phyloP scores from a whole-genome alignment of 148 eudicot genomes.

The Rhododendron simsii region DNA sequence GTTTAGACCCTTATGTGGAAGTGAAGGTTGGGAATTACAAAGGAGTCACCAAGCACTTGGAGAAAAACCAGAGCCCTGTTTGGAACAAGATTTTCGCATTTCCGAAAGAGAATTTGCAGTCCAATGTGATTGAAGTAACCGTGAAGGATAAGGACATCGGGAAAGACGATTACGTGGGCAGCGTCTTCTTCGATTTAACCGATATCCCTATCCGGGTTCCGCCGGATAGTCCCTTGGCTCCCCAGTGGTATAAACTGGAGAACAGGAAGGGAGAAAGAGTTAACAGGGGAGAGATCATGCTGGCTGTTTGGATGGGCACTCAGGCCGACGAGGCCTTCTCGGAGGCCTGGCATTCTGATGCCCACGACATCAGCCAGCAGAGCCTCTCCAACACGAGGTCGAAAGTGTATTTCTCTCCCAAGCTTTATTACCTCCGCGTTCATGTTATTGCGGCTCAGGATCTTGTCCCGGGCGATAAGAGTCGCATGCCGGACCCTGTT shows the following conservation, averaged over 20 bases:
- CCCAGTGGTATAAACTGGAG: constrained; percentile 82
- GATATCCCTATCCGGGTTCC: constrained; percentile 80
- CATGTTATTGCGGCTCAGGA: constrained; percentile 89
- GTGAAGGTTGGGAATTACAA: constrained; percentile 89
- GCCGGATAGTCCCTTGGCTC: constrained; percentile 93
- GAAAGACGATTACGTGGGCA: constrained; percentile 86
- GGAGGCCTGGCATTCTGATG: constrained; percentile 97
- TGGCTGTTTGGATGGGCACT: constrained; percentile 93
- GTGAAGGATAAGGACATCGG: constrained; percentile 79
- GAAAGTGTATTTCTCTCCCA: constrained; percentile 85
- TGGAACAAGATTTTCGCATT: constrained; percentile 85
- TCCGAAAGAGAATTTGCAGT: constrained; percentile 65
- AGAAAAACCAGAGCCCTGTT: constrained; percentile 71
- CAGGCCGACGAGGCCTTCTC: constrained; percentile 97
- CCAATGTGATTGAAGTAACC: constrained; percentile 51
- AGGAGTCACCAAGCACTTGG: constrained; percentile 74
- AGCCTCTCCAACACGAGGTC: constrained; percentile 62
- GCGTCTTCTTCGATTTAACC: constrained; percentile 51
- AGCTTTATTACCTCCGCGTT: constrained; percentile 66
- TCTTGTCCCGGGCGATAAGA: constrained; percentile 55
- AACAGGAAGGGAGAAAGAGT: constrained; percentile 51
- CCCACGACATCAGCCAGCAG: constrained; percentile 62
- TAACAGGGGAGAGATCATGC: constrained; percentile 69
- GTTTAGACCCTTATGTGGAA: constrained; percentile 92
- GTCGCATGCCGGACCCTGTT: constrained; percentile 33